Evolutionary conservation across 176 grass and related monocot species (phyloP), one percentile per base, ranked within the genome.

Genomic region (Olyra latifolia): DNA sequence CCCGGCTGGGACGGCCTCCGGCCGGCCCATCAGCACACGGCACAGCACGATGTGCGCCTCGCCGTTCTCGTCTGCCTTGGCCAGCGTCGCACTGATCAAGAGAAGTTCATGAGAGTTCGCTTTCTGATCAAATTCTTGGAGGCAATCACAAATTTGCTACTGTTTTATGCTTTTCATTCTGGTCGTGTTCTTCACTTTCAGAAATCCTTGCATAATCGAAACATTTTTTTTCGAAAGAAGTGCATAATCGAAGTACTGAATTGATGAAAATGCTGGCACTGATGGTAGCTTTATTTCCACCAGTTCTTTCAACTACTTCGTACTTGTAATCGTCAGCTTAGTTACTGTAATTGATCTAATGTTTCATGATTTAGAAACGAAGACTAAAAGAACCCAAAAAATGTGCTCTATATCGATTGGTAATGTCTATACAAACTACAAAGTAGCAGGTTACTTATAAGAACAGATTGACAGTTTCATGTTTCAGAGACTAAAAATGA

Each of bases 11-110:
- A 98, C 68, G 68, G 20, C 52, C 86, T 98, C 96, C 9, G 86
- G 42, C 44, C n/a, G 83, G 58, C 96, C 92, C 86, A 86, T 85
- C 53, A 95, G 78, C 29, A 95, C 90, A 19, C 90, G 88, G 90
- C 96, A 98, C 19, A 98, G 76, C 55, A 98, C 71, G 62, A 98
- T 83, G 19, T 98, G 92, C 24, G 66, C 66, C 81, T 95, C 88
- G 71, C 86, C 96, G 28, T 63, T 81, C 32, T 80, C 81, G 57
- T 91, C 88, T 32, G 88, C 74, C 74, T 89, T 66, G 2, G 92
- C n/a, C 30, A 92, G 77, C 87, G 84, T 75, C 20, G 86, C 80
- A 45, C 96, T 92, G 90, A 50, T 53, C 22, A 59, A 41, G 24
- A 83, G 5, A 72, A 64, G 35, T 63, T 30, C 28, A 60, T 54